Base-by-base conservation (phyloP, 345 rosid species). In the Orychophragmus violaceus region DNA sequence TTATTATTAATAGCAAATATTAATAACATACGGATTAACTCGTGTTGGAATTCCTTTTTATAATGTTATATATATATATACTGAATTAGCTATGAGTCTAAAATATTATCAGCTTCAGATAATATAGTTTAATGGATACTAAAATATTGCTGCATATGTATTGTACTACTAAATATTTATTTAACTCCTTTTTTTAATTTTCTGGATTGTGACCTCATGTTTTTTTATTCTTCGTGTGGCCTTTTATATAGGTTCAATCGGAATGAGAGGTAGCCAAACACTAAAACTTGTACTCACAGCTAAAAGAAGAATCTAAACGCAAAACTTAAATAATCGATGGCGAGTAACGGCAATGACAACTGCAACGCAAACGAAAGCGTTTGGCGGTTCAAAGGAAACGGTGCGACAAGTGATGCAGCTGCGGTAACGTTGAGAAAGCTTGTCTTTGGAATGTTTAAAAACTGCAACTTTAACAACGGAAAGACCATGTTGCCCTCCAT, bases 361-460 rank as follows among this genome's bases (percentile, higher is more conserved):
- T 27, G 23, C 12, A 11, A 46, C 5, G 7, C 0, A 24, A 17
- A 37, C n/a, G 5, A 1, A 3, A 53, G 29, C 8, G 44, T 66
- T 66, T 66, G 71, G 71, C 53, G 17, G 10, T 66, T 66, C 45
- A 66, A 66, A 55, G 71, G 71, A 55, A 66, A 66, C 33, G 5
- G 2, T 41, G 62, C 62, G 0, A 66, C 62, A 0, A 66, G 62
- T 22, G 44, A 54, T 1, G 54, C 78, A 2, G 44, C 79, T 0
- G 57, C 49, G 0, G 25, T 76, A n/a, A 77, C 77, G 0, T 41
- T 85, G 53, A 79, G 86, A 49, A 75, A 73, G 19, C 51, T 68
- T 49, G 72, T 76, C 42, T 14, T 22, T 33, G 27, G 29, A 45
- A 37, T 87, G 21, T 29, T 56, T 30, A 75, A 3, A 5, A 83